Evolutionary conservation across 1,284 basidiomycete genomes (phyloP), one percentile per base, ranked within the genome.

Genomic region (Puccinia triticina): DNA sequence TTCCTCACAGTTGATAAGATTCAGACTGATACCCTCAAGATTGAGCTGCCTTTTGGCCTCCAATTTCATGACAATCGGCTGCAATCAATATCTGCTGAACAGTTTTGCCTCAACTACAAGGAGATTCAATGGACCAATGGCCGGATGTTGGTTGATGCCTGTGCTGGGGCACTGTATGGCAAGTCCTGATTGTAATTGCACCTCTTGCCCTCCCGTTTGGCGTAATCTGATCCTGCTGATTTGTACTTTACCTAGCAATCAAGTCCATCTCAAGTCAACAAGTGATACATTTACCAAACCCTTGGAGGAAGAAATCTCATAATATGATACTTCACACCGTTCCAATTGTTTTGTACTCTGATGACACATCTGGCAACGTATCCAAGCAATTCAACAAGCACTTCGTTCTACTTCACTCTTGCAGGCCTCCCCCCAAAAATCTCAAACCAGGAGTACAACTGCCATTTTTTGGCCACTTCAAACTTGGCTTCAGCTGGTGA

Each of bases 381-480:
- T 64, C 61, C 10, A 64, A 64, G 34, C 14, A 16, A 32, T 57
- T 46, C n/a, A n/a, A n/a, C n/a, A n/a, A n/a, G n/a, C n/a, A n/a
- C n/a, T n/a, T n/a, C n/a, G n/a, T 76, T 32, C 26, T 76, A 57
- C 18, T 32, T n/a, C 21, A 48, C 48, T 23, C 16, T 57, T 16
- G 2, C 14, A 29, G 26, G 43, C 16, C 73, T 76, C 11, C 73
- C 73, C 14, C 73, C 73, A 14, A 12, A 59, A 12, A 12, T 76
- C 5, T 26, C 73, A 10, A 76, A 76, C 40, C 73, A 76, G 37
- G 50, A 76, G 23, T 76, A 57, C 26, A 5, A 76, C 21, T 37
- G 26, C 23, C 73, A 76, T 21, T 59, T 32, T 34, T n/a, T 76
- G 12, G 1, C 16, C 10, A 57, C 50, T 10, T 76, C 73, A 12